Base-by-base conservation (phyloP, 148 eudicot genomes). In the Talinum fruticosum region DNA sequence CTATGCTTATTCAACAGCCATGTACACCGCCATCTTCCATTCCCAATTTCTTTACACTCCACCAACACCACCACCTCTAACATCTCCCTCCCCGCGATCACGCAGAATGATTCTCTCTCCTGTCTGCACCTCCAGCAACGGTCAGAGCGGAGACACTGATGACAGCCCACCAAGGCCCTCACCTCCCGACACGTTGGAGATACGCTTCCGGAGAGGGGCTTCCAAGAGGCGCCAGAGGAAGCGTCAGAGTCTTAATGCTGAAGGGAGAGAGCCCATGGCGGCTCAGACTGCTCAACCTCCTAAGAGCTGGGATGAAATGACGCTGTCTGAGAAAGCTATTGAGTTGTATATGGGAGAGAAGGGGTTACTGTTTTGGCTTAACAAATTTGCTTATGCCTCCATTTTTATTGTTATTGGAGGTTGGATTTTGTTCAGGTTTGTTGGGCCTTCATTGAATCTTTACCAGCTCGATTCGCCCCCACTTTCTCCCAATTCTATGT, bases 371-470 rank as follows among this genome's bases (percentile, higher is more conserved):
- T 93, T 82, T 70, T 93, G 97, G 97, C 87, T 93, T 5, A 93
- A 93, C 81, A 93, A 93, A 74, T 91, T 91, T 85, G 96, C 97
- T 13, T 93, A 93, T 78, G 97, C 97, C 34, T 91, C 93, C 5
- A 93, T 93, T 30, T 93, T 69, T 34, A 84, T 93, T 0, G 75
- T 91, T 0, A 91, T 93, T 64, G 97, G 93, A 34, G 97, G 76
- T 72, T 93, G 97, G 97, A 91, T 93, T 26, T 18, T 89, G 80
- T 93, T 93, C 79, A 83, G 97, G 72, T 93, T 93, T 74, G 96
- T 93, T 0, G 97, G 97, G 1, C 97, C 97, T 7, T 82, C 97
- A 0, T 84, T 93, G 0, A 89, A 93, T 66, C 86, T 93, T 73
- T 93, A 93, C 70, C 97, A 93, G 82, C 88, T 93, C 8, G 97